Evolutionary conservation across 495 filamentous ascomycete species (phyloP).

Genomic region (Bryoglossum gracile): DNA sequence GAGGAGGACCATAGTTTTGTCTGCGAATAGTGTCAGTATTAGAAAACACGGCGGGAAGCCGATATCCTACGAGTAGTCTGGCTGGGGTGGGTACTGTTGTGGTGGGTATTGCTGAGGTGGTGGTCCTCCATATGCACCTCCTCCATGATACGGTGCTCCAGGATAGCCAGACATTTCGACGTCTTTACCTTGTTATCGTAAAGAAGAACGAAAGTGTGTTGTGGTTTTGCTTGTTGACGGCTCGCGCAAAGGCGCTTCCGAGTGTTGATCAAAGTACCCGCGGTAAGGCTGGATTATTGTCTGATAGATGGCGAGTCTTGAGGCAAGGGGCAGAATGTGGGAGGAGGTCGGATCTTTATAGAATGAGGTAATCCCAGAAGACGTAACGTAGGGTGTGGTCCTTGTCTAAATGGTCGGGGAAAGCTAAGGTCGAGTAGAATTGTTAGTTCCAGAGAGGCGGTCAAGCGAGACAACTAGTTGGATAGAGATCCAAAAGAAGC

Average conservation of each 20-base stretch:
- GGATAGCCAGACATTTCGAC: constrained; percentile 31
- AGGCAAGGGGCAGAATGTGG: constrained; percentile 9
- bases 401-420: constrained; percentile 5
- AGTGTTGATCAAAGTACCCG: constrained; percentile 6
- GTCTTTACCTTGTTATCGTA: background rate
- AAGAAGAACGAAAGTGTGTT: constrained; percentile 6
- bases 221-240: constrained; percentile 5
- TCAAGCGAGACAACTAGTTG: background rate
- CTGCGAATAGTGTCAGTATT: constrained; percentile 19
- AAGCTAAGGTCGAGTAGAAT: constrained; percentile 1
- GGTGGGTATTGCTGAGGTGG: constrained; percentile 27
- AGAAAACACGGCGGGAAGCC: constrained; percentile 12
- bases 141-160: constrained; percentile 29
- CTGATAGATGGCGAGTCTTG: constrained; percentile 3
- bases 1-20: constrained; percentile 31
- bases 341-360: constrained; percentile 17
- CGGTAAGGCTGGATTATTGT: constrained; percentile 9
- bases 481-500: constrained; percentile 1
- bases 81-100: constrained; percentile 29
- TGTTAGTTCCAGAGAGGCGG: background rate
- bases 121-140: constrained; percentile 26
- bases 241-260: constrained; percentile 13
- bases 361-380: constrained; percentile 1
- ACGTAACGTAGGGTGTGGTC: constrained; percentile 14
- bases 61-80: constrained; percentile 27